Evolutionary conservation across 208 protist genomes (phyloP), one percentile per base, ranked within the genome.

Genomic region (Leishmania aethiopica): DNA sequence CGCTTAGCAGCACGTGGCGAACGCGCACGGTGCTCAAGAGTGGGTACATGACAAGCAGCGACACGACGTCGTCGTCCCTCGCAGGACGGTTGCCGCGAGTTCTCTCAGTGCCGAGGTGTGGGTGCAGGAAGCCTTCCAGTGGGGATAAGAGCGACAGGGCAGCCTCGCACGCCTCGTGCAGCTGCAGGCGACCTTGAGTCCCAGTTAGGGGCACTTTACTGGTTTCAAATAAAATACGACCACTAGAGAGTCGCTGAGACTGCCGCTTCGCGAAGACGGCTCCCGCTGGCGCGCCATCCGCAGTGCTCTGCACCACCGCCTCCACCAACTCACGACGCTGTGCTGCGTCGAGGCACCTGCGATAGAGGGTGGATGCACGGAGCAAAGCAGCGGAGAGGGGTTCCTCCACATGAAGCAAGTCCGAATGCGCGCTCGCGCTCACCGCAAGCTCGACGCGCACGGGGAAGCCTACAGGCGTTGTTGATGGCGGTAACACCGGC

Each of bases 351-450:
- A 81, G 77, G 72, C 37, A 62, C 15, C 66, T 32, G 25, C 77
- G 82, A 47, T 75, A 89, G 25, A 86, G 25, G 40, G 82, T 59
- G 3, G 84, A 84, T n/a, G 80, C 71, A 17, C 88, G 92, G 35
- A 89, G 78, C 35, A 95, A 69, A 35, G 88, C 84, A 0, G 86
- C 86, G 32, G 88, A 84, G 49, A 95, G 82, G 0, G 92, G 83
- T 79, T 95, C 89, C 40, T 88, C 84, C 8, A 95, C 73, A 59
- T 83, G 83, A 70, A 95, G 51, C 17, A 92, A 37, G 86, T 77
- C 71, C 42, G 40, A 32, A 51, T n/a, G 67, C 19, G 69, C 35
- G 28, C 67, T 80, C 17, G 19, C 32, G 66, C 55, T 60, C 72
- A 84, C 67, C 40, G 2, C 8, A 37, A 53, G 77, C 11, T 25